Percentiles rank a stretch among this genome's conserved stretches.
These are phyloP conservation scores for Diplodia mutila DNA, from an alignment of 2,329 filamentous ascomycete genomes.

Conservation along the genomic window DNA sequence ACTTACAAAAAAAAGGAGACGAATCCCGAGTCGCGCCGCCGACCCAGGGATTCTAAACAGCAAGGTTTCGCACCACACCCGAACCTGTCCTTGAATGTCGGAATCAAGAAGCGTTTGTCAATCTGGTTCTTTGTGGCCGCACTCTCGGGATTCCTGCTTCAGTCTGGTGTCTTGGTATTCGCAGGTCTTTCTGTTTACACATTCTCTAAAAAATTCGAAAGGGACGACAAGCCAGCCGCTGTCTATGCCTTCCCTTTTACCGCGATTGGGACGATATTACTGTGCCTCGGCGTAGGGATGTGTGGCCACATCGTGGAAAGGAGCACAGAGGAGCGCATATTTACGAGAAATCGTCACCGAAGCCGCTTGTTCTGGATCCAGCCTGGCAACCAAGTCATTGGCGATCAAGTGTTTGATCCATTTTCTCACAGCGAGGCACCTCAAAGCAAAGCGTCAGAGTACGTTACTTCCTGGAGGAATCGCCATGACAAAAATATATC, in stretches of 20 bases:
- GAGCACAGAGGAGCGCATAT: no score
- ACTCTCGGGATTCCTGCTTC: background rate
- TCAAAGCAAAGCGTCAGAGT: background rate
- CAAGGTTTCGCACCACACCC: conserved; percentile 1
- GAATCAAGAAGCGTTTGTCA: conserved; percentile 15
- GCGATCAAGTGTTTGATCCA: background rate
- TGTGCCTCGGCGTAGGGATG: background rate
- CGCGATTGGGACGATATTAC: background rate
- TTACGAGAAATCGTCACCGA: no score
- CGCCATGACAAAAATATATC: no score
- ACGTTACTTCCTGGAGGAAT: background rate
- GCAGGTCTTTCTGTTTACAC: background rate
- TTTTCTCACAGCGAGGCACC: background rate
- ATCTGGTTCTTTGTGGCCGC: background rate
- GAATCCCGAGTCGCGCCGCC: background rate
- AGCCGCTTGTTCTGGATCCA: background rate
- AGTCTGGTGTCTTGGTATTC: background rate
- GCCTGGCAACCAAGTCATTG: background rate
- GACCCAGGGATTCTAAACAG: background rate
- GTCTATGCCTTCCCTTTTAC: conserved; percentile 5
- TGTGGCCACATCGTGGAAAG: background rate
- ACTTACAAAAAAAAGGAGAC: background rate
- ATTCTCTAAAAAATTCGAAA: background rate
- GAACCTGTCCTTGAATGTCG: conserved; percentile 27
- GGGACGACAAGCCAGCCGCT: background rate